phyloP scores from a whole-genome alignment of 2,329 filamentous ascomycete genomes.

The Colletotrichum tropicicola region DNA sequence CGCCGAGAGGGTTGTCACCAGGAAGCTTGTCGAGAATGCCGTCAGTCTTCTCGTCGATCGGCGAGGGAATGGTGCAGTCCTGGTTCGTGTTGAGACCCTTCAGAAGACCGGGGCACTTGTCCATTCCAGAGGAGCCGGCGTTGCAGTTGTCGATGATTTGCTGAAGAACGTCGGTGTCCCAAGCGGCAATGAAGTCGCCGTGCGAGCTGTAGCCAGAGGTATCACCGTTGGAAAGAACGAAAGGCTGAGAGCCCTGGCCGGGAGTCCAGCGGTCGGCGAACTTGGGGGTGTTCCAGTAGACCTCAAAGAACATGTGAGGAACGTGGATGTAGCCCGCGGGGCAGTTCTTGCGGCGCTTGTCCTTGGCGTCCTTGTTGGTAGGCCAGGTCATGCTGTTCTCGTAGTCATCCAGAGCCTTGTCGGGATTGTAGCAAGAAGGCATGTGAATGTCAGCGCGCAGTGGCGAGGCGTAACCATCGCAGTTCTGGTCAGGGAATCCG shows the following conservation, averaged over 20 bases:
- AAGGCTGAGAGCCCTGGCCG: constrained; percentile 65
- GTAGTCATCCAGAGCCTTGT: constrained; percentile 66
- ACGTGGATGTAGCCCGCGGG: constrained; percentile 62
- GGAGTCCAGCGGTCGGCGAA: constrained; percentile 63
- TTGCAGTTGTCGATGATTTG: constrained; percentile 74
- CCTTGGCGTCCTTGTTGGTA: constrained; percentile 45
- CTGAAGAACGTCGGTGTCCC: constrained; percentile 73
- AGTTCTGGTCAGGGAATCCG: constrained; percentile 77
- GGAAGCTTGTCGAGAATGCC: constrained; percentile 59
- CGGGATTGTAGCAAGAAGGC: constrained; percentile 78
- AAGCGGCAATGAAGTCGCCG: constrained; percentile 78
- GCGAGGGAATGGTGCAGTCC: constrained; percentile 59
- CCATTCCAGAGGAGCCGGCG: constrained; percentile 66
- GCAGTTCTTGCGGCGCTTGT: constrained; percentile 62
- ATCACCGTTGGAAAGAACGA: constrained; percentile 76
- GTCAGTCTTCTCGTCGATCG: constrained; percentile 54
- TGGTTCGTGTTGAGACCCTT: constrained; percentile 59
- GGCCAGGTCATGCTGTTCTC: constrained; percentile 74
- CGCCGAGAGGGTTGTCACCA: constrained; percentile 62
- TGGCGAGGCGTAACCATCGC: constrained; percentile 69
- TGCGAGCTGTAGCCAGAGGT: constrained; percentile 75
- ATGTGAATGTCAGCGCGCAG: constrained; percentile 75
- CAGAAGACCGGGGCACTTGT: constrained; percentile 67
- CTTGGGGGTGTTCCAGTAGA: constrained; percentile 67
- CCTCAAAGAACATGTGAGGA: constrained; percentile 67